A percentile compares a stretch with the other conserved stretches of the same genome.
Conservation (phyloP, 139 green algal genomes). For the Desmodesmus armatus region DNA sequence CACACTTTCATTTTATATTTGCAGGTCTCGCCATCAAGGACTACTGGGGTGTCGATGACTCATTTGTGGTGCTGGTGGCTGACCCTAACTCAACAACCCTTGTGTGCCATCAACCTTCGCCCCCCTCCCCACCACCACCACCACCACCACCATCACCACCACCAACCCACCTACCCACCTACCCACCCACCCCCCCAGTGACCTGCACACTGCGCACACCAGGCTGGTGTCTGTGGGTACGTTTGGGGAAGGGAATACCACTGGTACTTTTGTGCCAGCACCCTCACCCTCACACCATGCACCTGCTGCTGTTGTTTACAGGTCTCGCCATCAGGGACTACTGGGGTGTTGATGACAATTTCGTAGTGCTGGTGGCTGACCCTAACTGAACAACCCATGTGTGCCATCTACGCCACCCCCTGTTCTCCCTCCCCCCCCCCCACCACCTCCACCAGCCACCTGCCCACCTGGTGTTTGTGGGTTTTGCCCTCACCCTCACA, state of each 20-base stretch:
- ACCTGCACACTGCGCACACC: too few species aligned
- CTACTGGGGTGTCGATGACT: constrained; percentile 96
- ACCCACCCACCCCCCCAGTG: too few species aligned
- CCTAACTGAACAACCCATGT: too few species aligned
- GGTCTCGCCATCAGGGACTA: constrained; percentile 95
- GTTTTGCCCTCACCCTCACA: not conserved
- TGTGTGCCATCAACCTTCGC: too few species aligned
- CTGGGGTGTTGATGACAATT: constrained; percentile 96
- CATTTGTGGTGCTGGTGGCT: constrained; percentile 95
- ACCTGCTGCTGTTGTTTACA: constrained; percentile 18
- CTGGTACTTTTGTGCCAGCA: constrained; percentile 93
- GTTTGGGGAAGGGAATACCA: not conserved
- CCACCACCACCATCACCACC: too few species aligned
- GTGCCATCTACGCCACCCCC: too few species aligned
- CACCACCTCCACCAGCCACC: too few species aligned
- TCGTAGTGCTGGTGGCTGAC: constrained; percentile 95
- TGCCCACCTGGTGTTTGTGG: not conserved
- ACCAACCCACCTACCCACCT: too few species aligned
- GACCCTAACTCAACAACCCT: too few species aligned
- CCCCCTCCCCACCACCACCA: too few species aligned
- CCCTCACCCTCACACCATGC: not conserved
- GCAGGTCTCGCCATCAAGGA: constrained; percentile 92
- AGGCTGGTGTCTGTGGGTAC: not conserved
- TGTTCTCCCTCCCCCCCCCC: too few species aligned
- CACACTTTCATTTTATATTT: not conserved